Percentiles rank a stretch among this genome's conserved stretches.
phyloP scores from a whole-genome alignment of 495 filamentous ascomycete genomes.

The Tuber magnatum region DNA sequence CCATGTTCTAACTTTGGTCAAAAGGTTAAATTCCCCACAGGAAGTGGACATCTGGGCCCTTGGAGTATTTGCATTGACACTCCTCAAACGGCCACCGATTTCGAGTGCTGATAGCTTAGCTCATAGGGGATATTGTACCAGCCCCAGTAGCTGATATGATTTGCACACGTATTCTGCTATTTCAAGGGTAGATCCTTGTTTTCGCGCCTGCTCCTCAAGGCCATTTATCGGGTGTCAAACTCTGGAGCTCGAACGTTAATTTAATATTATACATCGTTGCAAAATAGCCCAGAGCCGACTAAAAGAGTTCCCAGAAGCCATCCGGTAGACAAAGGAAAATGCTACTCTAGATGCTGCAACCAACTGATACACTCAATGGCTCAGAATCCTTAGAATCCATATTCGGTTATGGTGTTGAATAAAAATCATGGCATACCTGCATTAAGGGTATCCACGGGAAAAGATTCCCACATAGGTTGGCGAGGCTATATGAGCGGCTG shows the following conservation, averaged over 20 bases:
- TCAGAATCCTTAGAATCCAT: not conserved
- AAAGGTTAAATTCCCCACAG: not conserved
- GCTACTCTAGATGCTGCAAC: not conserved
- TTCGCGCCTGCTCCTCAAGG: not conserved
- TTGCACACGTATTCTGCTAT: not conserved
- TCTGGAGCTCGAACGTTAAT: not conserved
- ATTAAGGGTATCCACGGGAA: not conserved
- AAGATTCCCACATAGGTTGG: not conserved
- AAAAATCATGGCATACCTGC: not conserved
- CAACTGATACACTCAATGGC: not conserved
- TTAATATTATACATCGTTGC: not conserved
- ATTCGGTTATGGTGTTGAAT: not conserved
- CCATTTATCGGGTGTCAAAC: not conserved
- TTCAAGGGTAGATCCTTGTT: not conserved
- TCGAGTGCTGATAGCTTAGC: not conserved
- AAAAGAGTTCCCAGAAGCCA: not conserved
- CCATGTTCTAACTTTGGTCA: not conserved
- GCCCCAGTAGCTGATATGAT: not conserved
- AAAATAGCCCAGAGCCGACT: too few species aligned
- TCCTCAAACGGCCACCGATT: not conserved
- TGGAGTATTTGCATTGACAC: not conserved
- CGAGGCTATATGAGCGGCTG: not conserved
- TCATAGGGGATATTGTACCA: not conserved
- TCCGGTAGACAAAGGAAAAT: not conserved
- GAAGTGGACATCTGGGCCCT: not conserved